phyloP scores from a whole-genome alignment of 2,329 filamentous ascomycete genomes.

The Fusarium sp. region DNA sequence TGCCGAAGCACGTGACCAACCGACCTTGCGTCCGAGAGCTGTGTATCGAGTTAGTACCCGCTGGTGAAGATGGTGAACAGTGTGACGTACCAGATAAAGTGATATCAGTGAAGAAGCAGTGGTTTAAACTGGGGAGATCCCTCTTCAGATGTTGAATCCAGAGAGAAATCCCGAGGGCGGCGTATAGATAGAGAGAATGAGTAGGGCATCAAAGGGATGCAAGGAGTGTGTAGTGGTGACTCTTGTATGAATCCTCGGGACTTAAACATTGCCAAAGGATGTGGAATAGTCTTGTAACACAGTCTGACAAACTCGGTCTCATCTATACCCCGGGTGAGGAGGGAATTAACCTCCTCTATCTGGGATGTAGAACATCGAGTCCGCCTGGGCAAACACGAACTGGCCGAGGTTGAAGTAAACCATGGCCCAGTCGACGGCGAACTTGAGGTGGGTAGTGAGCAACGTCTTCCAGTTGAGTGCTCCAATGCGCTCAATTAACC shows the following conservation, averaged over 20 bases:
- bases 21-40: not conserved
- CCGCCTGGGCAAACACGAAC: not conserved
- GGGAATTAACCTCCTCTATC: not conserved
- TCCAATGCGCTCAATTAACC: not conserved
- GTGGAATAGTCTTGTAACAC: not conserved
- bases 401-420: not conserved
- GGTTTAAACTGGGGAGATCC: not conserved
- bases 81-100: not conserved
- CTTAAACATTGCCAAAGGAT: not conserved
- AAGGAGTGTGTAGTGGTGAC: not conserved
- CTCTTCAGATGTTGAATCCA: not conserved
- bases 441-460: not conserved
- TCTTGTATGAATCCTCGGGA: not conserved
- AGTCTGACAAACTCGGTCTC: not conserved
- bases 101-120: not conserved
- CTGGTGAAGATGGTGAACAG: not conserved
- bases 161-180: not conserved
- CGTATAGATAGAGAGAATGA: not conserved
- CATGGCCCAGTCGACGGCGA: not conserved
- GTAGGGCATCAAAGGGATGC: not conserved
- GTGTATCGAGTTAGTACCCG: accelerated
- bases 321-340: not conserved
- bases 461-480: not conserved
- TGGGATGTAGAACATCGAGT: not conserved
- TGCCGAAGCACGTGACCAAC: not conserved